Conservation (phyloP, 257 asterid species). For the Solanum medicagineum region DNA sequence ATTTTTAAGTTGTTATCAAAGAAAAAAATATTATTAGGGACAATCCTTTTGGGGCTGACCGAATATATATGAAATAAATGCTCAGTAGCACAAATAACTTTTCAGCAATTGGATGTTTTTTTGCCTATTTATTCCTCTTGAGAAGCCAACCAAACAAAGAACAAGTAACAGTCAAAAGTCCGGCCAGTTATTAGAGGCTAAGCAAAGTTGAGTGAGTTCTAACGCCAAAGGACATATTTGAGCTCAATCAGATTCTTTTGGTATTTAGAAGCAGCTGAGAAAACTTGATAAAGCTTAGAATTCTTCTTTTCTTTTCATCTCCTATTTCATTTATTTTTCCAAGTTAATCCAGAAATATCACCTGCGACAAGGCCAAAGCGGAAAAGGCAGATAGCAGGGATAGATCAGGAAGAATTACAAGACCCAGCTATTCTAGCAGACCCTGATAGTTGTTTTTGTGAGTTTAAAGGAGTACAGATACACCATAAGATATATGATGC, state of each 20-base stretch:
- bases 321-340: background rate
- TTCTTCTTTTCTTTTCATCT: background rate
- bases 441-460: slow-evolving; percentile 77
- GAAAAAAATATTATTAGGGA: background rate
- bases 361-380: slow-evolving; percentile 21
- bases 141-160: background rate
- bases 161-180: background rate
- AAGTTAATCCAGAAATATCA: slow-evolving; percentile 30
- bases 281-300: background rate
- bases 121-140: background rate
- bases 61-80: background rate
- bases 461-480: slow-evolving; percentile 71
- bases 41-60: background rate
- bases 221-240: background rate
- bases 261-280: background rate
- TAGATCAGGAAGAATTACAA: slow-evolving; percentile 64
- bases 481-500: slow-evolving; percentile 78
- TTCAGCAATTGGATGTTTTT: background rate
- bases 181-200: background rate
- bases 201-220: background rate
- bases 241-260: background rate
- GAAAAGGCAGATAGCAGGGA: slow-evolving; percentile 39
- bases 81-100: background rate
- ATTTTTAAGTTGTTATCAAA: background rate
- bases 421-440: slow-evolving; percentile 67